Evolutionary conservation across 345 rosid species (phyloP).

Genomic region (Brassica juncea): DNA sequence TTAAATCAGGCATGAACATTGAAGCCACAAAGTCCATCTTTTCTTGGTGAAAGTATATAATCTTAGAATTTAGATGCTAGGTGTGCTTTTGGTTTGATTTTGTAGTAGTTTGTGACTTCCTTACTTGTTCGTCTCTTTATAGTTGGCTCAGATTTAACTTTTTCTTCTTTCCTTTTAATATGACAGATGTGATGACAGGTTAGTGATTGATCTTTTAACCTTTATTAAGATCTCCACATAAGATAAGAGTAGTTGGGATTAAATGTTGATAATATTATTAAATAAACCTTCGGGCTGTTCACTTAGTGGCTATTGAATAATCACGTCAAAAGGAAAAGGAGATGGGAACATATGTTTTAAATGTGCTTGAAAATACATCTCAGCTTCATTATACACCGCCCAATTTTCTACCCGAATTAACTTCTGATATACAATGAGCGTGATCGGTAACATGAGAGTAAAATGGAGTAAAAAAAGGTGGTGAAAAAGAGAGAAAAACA

Average conservation of each 20-base stretch:
- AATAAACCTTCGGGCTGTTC: constrained; percentile 29
- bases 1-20: constrained; percentile 16
- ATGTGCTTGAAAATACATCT: background rate
- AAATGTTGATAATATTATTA: constrained; percentile 9
- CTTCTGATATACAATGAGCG: background rate
- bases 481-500: too few relatives aligned
- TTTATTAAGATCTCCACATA: constrained; percentile 8
- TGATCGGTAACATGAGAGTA: background rate
- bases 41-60: background rate
- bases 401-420: background rate
- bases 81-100: constrained; percentile 5
- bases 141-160: constrained; percentile 10
- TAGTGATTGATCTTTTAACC: constrained; percentile 3
- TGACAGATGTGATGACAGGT: constrained; percentile 28
- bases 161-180: constrained; percentile 13
- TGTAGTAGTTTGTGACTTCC: constrained; percentile 1
- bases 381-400: background rate
- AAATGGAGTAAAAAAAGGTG: too few relatives aligned
- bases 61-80: background rate
- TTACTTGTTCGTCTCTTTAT: constrained; percentile 22
- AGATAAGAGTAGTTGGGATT: constrained; percentile 30
- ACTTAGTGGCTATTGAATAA: constrained; percentile 37
- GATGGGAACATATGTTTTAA: constrained; percentile 29
- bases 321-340: constrained; percentile 1
- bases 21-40: constrained; percentile 26